Evolutionary conservation across 2,329 filamentous ascomycete genomes (phyloP).

Genomic region (Apiospora pterosperma): DNA sequence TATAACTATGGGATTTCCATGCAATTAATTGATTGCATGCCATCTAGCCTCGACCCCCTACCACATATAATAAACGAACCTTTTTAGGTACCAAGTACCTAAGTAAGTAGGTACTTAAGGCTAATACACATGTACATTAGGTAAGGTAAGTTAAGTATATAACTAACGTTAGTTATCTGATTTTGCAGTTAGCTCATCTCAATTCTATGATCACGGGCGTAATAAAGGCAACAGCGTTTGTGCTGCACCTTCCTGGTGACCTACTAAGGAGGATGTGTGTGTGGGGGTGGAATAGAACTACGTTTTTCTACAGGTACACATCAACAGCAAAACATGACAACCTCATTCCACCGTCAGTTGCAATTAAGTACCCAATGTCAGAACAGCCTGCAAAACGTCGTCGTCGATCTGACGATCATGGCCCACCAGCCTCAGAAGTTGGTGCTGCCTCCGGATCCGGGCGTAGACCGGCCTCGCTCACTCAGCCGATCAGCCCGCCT

Average conservation of each 20-base stretch:
- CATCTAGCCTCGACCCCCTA: no score
- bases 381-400: conserved; percentile 22
- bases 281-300: no score
- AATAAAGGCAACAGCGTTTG: neutral
- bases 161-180: no score
- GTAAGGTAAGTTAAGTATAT: no score
- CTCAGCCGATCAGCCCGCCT: conserved; percentile 45
- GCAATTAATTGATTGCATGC: no score
- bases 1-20: no score
- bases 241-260: neutral
- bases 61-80: no score
- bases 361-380: conserved; percentile 13
- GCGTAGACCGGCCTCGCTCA: conserved; percentile 25
- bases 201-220: no score
- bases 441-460: neutral
- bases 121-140: neutral
- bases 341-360: neutral
- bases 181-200: neutral
- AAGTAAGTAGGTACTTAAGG: no score
- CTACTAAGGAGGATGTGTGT: no score
- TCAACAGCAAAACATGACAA: neutral
- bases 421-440: neutral
- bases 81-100: no score
- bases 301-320: neutral
- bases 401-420: conserved; percentile 14